These are phyloP conservation scores for Cyathus striatus DNA, from an alignment of 768 basidiomycete species.

Conservation along the genomic window DNA sequence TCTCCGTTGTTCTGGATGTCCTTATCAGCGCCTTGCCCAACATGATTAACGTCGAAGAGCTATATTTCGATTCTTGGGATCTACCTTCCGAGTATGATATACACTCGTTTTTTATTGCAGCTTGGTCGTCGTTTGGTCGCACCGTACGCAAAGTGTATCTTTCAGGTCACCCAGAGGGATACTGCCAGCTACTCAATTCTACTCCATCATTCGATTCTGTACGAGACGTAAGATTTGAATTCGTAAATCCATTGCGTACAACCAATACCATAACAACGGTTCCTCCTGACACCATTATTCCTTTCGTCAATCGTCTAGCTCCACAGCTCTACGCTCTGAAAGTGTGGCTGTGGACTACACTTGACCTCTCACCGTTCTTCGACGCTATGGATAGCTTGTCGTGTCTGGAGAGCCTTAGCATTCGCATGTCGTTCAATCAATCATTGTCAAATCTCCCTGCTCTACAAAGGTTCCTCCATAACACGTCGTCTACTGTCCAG, in stretches of 20 bases:
- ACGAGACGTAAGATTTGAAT: conserved; percentile 31
- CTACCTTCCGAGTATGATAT: conserved; percentile 22
- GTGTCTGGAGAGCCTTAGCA: conserved; percentile 21
- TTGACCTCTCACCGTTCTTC: conserved; percentile 38
- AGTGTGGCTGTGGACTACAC: conserved; percentile 33
- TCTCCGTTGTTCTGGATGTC: conserved; percentile 20
- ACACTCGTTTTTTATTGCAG: conserved; percentile 24
- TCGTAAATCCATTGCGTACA: conserved; percentile 25
- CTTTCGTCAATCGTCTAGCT: conserved; percentile 33
- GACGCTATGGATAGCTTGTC: conserved; percentile 23
- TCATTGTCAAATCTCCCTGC: conserved; percentile 31
- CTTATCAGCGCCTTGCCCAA: conserved; percentile 23
- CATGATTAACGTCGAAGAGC: conserved; percentile 24
- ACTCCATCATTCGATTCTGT: conserved; percentile 24
- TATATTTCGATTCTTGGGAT: conserved; percentile 38
- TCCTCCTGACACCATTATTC: conserved; percentile 26
- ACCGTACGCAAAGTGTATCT: conserved; percentile 28
- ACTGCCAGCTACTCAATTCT: conserved; percentile 25
- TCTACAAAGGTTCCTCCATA: conserved; percentile 24
- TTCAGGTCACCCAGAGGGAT: conserved; percentile 29
- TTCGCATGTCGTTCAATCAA: conserved; percentile 35
- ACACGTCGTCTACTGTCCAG: conserved; percentile 22
- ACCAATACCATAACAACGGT: conserved; percentile 13
- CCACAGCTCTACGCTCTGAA: conserved; percentile 27
- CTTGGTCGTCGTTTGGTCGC: conserved; percentile 34